These are phyloP conservation scores for Neofusicoccum laricinum DNA, from an alignment of 2,329 filamentous ascomycete genomes.

Conservation along the genomic window DNA sequence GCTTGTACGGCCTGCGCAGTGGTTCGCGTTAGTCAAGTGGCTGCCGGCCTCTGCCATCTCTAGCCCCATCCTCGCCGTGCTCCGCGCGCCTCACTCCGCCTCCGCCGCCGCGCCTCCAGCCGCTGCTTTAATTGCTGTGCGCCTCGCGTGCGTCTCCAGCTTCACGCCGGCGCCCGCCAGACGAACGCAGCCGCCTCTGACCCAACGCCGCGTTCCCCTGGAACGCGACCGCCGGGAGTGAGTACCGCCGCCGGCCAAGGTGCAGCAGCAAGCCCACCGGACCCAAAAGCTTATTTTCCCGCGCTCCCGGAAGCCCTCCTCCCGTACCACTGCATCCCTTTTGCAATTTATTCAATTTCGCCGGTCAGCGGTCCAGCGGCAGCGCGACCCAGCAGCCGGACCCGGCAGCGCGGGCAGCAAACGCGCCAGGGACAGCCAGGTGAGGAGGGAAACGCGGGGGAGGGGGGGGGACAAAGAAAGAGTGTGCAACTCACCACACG, in stretches of 20 bases:
- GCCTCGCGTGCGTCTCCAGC: not conserved
- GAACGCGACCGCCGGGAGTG: no score
- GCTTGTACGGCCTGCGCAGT: constrained; percentile 26
- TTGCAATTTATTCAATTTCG: not conserved
- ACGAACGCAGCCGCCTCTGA: not conserved
- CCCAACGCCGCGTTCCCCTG: not conserved
- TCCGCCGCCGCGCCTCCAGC: not conserved
- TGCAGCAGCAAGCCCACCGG: not conserved
- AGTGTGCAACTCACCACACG: constrained; percentile 11
- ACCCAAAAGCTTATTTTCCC: constrained; percentile 6
- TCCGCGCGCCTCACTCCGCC: not conserved
- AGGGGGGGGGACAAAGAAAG: constrained; percentile 18
- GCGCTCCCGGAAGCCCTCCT: not conserved
- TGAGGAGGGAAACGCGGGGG: constrained; percentile 19
- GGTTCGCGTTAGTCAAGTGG: not conserved
- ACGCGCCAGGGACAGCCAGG: not conserved
- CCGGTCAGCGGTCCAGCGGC: not conserved
- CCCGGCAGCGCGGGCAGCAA: not conserved
- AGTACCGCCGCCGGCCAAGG: not conserved
- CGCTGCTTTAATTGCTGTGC: no score
- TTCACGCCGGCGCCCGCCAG: not conserved
- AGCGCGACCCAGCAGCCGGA: no score
- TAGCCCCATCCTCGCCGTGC: not conserved
- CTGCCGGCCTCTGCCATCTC: not conserved
- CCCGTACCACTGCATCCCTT: not conserved